These are phyloP conservation scores for Raphanus hybrid DNA, from an alignment of 441 rosid genomes.

Conservation along the genomic window DNA sequence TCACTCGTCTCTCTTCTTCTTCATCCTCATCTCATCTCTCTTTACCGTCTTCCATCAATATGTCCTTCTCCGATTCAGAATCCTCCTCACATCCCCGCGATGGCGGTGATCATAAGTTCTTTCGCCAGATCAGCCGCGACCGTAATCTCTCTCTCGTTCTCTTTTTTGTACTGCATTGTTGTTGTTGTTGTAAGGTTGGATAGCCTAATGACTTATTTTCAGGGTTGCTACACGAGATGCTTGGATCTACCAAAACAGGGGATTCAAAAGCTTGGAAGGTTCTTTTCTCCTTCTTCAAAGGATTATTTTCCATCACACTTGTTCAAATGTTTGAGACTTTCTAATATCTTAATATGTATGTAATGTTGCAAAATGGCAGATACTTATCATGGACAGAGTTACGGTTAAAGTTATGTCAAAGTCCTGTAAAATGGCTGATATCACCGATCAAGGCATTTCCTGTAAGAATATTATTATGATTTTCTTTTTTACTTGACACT, in stretches of 20 bases:
- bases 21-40: conserved; percentile 14
- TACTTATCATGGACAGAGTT: conserved; percentile 93
- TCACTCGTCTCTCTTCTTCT: conserved; percentile 26
- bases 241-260: conserved; percentile 72
- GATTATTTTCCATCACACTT: neutral
- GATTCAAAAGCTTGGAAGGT: conserved; percentile 94
- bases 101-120: conserved; percentile 65
- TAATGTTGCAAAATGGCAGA: conserved; percentile 46
- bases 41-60: conserved; percentile 20
- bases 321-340: neutral
- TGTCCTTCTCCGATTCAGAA: conserved; percentile 84
- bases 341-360: neutral
- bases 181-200: neutral
- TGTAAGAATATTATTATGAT: conserved; percentile 49
- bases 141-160: conserved; percentile 50
- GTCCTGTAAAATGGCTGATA: conserved; percentile 95
- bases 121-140: conserved; percentile 80
- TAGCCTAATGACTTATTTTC: neutral
- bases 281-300: neutral
- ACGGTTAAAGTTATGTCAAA: conserved; percentile 92
- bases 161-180: neutral
- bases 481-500: neutral
- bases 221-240: conserved; percentile 90
- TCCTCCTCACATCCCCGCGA: conserved; percentile 48
- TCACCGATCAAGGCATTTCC: conserved; percentile 94